A percentile compares a stretch with the other conserved stretches of the same genome.
phyloP scores from a whole-genome alignment of 768 basidiomycete species.

The Galerina marginata region DNA sequence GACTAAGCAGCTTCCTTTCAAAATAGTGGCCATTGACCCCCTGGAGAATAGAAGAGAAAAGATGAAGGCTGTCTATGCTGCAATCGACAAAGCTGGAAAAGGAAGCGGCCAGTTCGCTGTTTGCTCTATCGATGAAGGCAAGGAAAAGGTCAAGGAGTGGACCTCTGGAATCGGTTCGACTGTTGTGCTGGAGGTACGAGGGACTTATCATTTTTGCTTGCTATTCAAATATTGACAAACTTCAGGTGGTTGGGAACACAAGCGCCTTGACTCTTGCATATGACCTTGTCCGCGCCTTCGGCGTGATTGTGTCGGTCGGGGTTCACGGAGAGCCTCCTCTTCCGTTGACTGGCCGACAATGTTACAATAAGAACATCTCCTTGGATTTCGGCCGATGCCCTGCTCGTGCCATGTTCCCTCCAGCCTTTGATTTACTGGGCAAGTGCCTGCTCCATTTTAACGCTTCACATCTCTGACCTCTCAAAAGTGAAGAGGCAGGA shows the following conservation, averaged over 20 bases:
- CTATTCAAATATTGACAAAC: not conserved
- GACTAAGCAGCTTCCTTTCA: conserved; percentile 49
- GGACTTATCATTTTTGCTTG: not conserved
- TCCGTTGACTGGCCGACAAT: conserved; percentile 59
- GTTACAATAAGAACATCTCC: conserved; percentile 81
- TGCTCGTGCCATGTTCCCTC: conserved; percentile 76
- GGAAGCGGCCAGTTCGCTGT: conserved; percentile 56
- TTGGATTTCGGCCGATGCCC: conserved; percentile 85
- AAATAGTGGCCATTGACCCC: conserved; percentile 70
- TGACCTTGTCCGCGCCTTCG: conserved; percentile 76
- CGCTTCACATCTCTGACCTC: not conserved
- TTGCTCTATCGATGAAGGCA: conserved; percentile 56
- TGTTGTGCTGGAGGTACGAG: conserved; percentile 66
- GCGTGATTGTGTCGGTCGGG: conserved; percentile 76
- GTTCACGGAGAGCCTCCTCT: conserved; percentile 62
- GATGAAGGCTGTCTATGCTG: conserved; percentile 59
- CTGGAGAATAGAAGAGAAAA: conserved; percentile 62
- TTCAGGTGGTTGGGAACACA: conserved; percentile 72
- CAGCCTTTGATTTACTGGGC: conserved; percentile 70
- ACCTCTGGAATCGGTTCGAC: conserved; percentile 66
- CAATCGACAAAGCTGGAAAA: conserved; percentile 49
- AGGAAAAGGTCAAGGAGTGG: conserved; percentile 52
- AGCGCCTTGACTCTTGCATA: conserved; percentile 69
- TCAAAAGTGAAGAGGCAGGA: conserved; percentile 65
- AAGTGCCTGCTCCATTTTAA: conserved; percentile 13